A percentile compares a stretch with the other conserved stretches of the same genome.
These are phyloP conservation scores for Boechera divaricarpa DNA, from an alignment of 345 rosid species.

Conservation along the genomic window DNA sequence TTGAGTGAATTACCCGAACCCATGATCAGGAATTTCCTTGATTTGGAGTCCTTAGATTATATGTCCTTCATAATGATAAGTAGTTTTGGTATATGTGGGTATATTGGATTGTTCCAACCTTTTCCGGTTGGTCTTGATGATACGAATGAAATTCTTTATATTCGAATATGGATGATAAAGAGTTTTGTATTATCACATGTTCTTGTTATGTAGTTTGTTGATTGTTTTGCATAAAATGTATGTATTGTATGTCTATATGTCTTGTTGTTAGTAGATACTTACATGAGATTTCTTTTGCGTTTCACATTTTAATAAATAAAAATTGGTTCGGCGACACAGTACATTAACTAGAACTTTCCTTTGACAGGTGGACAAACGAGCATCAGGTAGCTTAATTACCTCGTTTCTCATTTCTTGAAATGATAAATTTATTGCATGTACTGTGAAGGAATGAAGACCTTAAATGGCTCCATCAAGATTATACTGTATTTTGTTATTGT, in stretches of 20 bases:
- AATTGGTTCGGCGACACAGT: neutral
- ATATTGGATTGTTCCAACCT: neutral
- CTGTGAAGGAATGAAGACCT: neutral
- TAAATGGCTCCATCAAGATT: slow-evolving; percentile 11
- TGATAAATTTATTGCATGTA: neutral
- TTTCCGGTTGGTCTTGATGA: neutral
- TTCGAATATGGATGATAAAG: neutral
- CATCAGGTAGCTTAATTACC: slow-evolving; percentile 53
- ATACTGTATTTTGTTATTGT: slow-evolving; percentile 3
- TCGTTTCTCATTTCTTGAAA: neutral
- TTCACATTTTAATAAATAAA: neutral
- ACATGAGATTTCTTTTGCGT: no score
- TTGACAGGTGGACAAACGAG: slow-evolving; percentile 69
- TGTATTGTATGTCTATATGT: neutral
- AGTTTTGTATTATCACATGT: neutral
- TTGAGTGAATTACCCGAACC: neutral
- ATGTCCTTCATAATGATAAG: neutral
- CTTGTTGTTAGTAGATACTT: slow-evolving; percentile 5
- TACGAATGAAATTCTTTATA: neutral
- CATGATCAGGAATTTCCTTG: neutral
- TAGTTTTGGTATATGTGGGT: neutral
- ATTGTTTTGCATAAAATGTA: neutral
- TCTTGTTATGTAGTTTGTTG: slow-evolving; percentile 6
- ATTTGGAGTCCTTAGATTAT: neutral
- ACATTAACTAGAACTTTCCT: slow-evolving; percentile 24